Percentiles rank a stretch among this genome's conserved stretches.
These are phyloP conservation scores for Pseudomassariella vexata DNA, from an alignment of 2,329 filamentous ascomycete genomes.

Conservation along the genomic window DNA sequence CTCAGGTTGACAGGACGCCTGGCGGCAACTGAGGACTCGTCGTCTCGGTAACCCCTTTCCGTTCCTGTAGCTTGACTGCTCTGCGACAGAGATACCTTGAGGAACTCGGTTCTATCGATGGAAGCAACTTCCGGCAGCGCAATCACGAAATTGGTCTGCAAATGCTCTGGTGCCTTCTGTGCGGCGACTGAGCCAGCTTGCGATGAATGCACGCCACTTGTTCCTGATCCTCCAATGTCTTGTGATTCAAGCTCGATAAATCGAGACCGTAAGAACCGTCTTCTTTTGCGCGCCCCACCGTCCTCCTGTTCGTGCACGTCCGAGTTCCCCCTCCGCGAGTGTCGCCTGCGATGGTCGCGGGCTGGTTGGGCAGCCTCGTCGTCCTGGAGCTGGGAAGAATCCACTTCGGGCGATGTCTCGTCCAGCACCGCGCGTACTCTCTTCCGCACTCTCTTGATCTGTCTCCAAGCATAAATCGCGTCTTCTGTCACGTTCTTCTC, in stretches of 20 bases:
- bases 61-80: constrained; percentile 4
- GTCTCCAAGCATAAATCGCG: constrained; percentile 18
- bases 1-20: constrained; percentile 1
- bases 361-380: constrained; percentile 9
- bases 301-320: too few relatives aligned
- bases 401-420: neutral
- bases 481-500: constrained; percentile 15
- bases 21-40: neutral
- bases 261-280: constrained; percentile 1
- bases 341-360: neutral
- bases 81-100: constrained; percentile 10
- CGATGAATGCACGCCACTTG: too few relatives aligned
- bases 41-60: constrained; percentile 10
- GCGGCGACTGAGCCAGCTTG: constrained; percentile 1
- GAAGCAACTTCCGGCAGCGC: constrained; percentile 10
- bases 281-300: constrained; percentile 2
- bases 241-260: constrained; percentile 2
- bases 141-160: constrained; percentile 10
- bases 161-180: constrained; percentile 4
- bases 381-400: neutral
- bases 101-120: constrained; percentile 15
- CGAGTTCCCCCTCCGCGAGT: constrained; percentile 1
- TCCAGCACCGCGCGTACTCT: constrained; percentile 2
- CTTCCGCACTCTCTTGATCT: constrained; percentile 11
- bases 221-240: constrained; percentile 1